Base-by-base conservation (phyloP, 345 rosid genomes). In the Lagerstroemia speciosa region DNA sequence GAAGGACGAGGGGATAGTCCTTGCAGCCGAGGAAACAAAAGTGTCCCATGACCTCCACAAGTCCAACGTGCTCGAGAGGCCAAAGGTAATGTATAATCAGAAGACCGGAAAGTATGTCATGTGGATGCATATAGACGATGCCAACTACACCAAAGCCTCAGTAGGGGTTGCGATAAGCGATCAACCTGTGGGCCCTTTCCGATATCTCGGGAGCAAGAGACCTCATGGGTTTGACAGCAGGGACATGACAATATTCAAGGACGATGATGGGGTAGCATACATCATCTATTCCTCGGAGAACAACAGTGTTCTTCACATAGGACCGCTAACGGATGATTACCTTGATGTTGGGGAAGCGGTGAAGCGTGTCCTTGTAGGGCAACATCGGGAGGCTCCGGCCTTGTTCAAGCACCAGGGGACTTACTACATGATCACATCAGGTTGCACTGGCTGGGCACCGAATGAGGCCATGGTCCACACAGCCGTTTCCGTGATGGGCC, bases 381-480 rank as follows among this genome's bases (percentile, higher is more conserved):
- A 91, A 46, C 89, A 78, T 68, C 82, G 97, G 62, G 96, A 94
- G 81, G 96, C 99, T 62, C 99, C 97, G 0, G 95, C 97, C 20
- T 58, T 94, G 2, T 91, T 94, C 67, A 94, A 94, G 84, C 77
- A 88, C 67, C 78, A 77, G 36, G 86, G 85, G 22, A 88, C 84
- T 61, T 94, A 91, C 57, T 94, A 94, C 84, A 91, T 91, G 99
- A 76, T 91, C 67, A 89, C 90, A 22, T 94, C 97, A 3, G 91
- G 99, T 38, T 94, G 99, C 75, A 80, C 93, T 6, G 88, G 97
- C 45, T 94, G 99, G 99, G 97, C 96, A n/a, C 96, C 97, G 31
- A 94, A 94, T 14, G 95, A 91, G 78, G 97, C 97, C 0, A 45
- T 86, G 46, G 89, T 85, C 27, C 95, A 94, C 70, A 93, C 90